phyloP scores from a whole-genome alignment of 148 eudicot genomes.

The Rhododendron kiyosumense region DNA sequence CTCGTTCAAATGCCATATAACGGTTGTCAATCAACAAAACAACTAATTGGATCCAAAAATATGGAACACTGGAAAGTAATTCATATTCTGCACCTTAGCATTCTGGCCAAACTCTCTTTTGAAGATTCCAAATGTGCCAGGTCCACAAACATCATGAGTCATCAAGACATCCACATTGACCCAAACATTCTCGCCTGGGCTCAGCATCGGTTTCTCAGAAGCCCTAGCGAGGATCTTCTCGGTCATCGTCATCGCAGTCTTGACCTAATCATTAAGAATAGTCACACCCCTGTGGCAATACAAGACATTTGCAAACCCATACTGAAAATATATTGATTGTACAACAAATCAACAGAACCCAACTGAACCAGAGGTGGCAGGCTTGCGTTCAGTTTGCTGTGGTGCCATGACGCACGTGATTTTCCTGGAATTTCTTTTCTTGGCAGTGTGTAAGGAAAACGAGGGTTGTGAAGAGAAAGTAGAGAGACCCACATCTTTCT shows the following conservation, averaged over 20 bases:
- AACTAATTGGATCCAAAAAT: background rate
- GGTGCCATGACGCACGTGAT: conserved; percentile 76
- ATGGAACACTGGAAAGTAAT: background rate
- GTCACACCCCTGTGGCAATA: conserved; percentile 22
- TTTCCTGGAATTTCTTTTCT: conserved; percentile 37
- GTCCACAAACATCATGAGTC: conserved; percentile 99
- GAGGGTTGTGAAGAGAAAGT: conserved; percentile 42
- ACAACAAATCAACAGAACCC: conserved; percentile 13
- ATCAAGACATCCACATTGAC: conserved; percentile 89
- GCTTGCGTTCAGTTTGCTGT: conserved; percentile 61
- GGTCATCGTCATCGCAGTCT: conserved; percentile 88
- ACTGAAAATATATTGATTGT: background rate
- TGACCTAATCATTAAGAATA: conserved; percentile 47
- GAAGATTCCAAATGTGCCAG: conserved; percentile 87
- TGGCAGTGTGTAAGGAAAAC: conserved; percentile 25
- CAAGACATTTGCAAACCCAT: background rate
- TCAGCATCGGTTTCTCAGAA: conserved; percentile 62
- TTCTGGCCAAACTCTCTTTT: conserved; percentile 84
- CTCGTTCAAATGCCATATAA: background rate
- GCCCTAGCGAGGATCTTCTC: conserved; percentile 89
- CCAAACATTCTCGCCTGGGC: conserved; percentile 94
- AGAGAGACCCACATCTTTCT: conserved; percentile 62
- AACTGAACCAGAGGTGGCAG: conserved; percentile 84
- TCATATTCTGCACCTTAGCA: conserved; percentile 59
- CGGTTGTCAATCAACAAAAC: background rate